phyloP scores from a whole-genome alignment of 2,329 filamentous ascomycete genomes.

The Diaporthe sp. region DNA sequence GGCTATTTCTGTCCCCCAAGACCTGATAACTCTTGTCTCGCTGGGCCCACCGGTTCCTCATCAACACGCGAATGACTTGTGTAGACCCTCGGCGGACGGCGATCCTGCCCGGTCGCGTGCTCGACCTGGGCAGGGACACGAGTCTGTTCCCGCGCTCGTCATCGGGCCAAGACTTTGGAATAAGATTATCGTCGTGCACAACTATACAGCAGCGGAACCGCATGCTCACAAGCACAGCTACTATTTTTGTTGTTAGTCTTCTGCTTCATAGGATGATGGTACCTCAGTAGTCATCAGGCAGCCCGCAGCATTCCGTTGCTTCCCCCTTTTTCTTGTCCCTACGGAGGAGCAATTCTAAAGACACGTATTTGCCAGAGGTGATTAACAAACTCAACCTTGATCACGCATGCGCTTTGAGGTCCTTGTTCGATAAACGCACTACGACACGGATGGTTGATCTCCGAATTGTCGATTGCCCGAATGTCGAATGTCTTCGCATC shows the following conservation, averaged over 20 bases:
- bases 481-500: neutral
- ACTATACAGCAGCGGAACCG: neutral
- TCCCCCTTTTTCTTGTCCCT: neutral
- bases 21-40: neutral
- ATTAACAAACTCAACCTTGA: neutral
- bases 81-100: neutral
- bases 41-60: neutral
- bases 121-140: neutral
- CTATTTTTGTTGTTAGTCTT: neutral
- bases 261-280: neutral
- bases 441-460: neutral
- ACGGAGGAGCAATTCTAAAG: neutral
- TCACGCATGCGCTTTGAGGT: neutral
- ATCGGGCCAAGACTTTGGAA: slow-evolving; percentile 11
- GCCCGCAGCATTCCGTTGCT: neutral
- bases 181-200: neutral
- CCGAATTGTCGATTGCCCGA: neutral
- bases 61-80: slow-evolving; percentile 14
- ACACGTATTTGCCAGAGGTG: neutral
- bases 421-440: neutral
- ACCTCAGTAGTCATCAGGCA: neutral
- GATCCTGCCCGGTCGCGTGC: slow-evolving; percentile 14
- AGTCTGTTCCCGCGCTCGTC: slow-evolving; percentile 12
- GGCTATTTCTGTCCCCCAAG: neutral
- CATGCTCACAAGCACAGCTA: neutral